Conservation (phyloP, 768 basidiomycete genomes). For the Gloeostereum incarnatum region DNA sequence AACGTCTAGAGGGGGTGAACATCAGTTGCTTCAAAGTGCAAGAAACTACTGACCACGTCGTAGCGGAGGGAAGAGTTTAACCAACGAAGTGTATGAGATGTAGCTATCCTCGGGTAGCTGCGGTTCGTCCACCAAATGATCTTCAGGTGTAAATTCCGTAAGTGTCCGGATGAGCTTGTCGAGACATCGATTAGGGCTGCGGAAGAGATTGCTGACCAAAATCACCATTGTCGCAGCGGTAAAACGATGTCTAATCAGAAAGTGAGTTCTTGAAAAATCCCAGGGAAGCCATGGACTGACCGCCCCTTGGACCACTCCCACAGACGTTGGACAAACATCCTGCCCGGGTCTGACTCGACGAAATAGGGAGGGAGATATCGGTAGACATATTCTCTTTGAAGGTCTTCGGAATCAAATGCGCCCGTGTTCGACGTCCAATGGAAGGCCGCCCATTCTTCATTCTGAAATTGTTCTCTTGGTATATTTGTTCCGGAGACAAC, state of each 20-base stretch:
- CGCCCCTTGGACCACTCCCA: background rate
- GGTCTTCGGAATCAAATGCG: background rate
- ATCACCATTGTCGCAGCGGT: background rate
- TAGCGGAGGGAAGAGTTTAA: too few relatives aligned
- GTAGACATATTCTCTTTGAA: background rate
- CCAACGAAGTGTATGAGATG: too few relatives aligned
- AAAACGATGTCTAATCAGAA: background rate
- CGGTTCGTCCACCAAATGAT: too few relatives aligned
- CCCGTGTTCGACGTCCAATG: conserved; percentile 2
- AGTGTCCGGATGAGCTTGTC: background rate
- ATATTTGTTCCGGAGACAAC: background rate
- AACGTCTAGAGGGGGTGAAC: too few relatives aligned
- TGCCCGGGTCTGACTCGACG: background rate
- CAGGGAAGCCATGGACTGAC: background rate
- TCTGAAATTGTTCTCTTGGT: background rate
- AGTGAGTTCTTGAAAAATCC: background rate
- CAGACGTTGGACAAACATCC: background rate
- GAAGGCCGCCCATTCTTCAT: background rate
- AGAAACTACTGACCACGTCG: too few relatives aligned
- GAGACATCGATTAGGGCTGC: background rate
- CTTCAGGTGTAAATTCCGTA: too few relatives aligned
- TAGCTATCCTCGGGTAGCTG: too few relatives aligned
- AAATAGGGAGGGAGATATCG: background rate
- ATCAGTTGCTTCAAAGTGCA: too few relatives aligned
- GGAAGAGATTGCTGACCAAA: too few relatives aligned